Percentiles rank a stretch among this genome's conserved stretches.
These are phyloP conservation scores for Botrytis galanthina DNA, from an alignment of 2,329 filamentous ascomycete genomes.

Conservation along the genomic window DNA sequence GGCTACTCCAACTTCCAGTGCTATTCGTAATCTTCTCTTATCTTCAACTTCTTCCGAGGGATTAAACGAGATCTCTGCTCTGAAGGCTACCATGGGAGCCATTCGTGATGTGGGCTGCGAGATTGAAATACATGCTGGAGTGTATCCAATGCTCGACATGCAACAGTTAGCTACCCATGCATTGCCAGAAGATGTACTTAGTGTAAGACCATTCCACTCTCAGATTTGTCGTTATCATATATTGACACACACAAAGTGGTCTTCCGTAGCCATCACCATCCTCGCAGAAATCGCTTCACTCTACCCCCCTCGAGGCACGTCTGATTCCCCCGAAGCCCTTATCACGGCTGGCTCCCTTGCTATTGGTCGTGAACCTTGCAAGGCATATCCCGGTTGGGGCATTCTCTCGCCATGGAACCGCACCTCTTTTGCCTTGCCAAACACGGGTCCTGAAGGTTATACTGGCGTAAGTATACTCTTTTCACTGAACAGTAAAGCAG, in stretches of 20 bases:
- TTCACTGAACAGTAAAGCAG: background rate
- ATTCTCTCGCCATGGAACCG: conserved; percentile 60
- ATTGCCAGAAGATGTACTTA: conserved; percentile 40
- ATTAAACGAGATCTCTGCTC: conserved; percentile 39
- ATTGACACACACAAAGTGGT: conserved; percentile 30
- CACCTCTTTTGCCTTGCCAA: conserved; percentile 21
- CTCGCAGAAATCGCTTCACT: conserved; percentile 69
- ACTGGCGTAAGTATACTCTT: conserved; percentile 6
- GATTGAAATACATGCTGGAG: conserved; percentile 73
- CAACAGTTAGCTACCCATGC: conserved; percentile 76
- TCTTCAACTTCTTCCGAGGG: conserved; percentile 29
- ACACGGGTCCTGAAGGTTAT: conserved; percentile 13
- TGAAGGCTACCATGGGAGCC: conserved; percentile 43
- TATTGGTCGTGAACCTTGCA: conserved; percentile 70
- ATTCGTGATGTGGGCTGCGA: conserved; percentile 43
- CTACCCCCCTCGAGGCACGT: conserved; percentile 57
- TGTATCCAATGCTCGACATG: conserved; percentile 73
- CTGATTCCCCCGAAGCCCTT: conserved; percentile 58
- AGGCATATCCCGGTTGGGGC: conserved; percentile 69
- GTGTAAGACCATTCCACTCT: background rate
- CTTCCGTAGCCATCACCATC: conserved; percentile 64
- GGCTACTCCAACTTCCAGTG: conserved; percentile 71
- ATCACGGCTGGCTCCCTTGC: conserved; percentile 68
- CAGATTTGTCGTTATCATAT: conserved; percentile 14
- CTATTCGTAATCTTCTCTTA: conserved; percentile 57